Percentiles rank a stretch among this genome's conserved stretches.
Conservation (phyloP, 768 basidiomycete species). For the Trametes cinnabarina region DNA sequence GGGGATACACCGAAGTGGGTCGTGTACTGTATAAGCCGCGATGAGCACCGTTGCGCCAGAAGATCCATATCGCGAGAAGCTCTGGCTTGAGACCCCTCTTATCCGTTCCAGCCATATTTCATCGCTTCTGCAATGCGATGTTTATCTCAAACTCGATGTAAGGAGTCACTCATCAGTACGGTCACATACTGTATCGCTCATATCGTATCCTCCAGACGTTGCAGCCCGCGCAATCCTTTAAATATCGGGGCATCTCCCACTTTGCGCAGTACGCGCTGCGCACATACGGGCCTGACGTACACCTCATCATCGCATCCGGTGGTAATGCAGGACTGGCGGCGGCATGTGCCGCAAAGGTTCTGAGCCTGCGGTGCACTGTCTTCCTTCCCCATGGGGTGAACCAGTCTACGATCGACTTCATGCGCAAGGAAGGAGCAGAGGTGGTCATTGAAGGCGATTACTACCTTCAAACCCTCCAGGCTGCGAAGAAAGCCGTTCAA, state of each 20-base stretch:
- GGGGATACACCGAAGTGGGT: too few species aligned
- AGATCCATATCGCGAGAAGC: slow-evolving; percentile 15
- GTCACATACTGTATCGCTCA: neutral
- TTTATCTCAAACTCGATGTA: slow-evolving; percentile 75
- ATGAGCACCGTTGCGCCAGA: neutral
- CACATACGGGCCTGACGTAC: slow-evolving; percentile 50
- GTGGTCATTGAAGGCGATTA: slow-evolving; percentile 55
- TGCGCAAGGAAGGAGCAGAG: slow-evolving; percentile 54
- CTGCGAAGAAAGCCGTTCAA: slow-evolving; percentile 47
- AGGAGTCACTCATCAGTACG: slow-evolving; percentile 3
- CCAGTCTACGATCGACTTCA: slow-evolving; percentile 45
- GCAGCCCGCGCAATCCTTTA: slow-evolving; percentile 75
- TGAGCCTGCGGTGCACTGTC: slow-evolving; percentile 62
- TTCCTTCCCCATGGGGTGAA: slow-evolving; percentile 59
- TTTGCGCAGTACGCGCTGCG: slow-evolving; percentile 53
- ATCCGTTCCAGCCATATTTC: slow-evolving; percentile 62
- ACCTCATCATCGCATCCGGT: slow-evolving; percentile 68
- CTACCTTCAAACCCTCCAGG: slow-evolving; percentile 56
- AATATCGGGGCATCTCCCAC: slow-evolving; percentile 67
- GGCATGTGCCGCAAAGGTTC: slow-evolving; percentile 56
- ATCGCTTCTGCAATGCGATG: slow-evolving; percentile 45
- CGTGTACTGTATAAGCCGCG: too few species aligned
- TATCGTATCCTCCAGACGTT: slow-evolving; percentile 47
- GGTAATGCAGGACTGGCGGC: slow-evolving; percentile 82
- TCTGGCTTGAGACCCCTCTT: slow-evolving; percentile 67